Conservation (phyloP, 1,139 yeast genomes). For the Pichia terricola region DNA sequence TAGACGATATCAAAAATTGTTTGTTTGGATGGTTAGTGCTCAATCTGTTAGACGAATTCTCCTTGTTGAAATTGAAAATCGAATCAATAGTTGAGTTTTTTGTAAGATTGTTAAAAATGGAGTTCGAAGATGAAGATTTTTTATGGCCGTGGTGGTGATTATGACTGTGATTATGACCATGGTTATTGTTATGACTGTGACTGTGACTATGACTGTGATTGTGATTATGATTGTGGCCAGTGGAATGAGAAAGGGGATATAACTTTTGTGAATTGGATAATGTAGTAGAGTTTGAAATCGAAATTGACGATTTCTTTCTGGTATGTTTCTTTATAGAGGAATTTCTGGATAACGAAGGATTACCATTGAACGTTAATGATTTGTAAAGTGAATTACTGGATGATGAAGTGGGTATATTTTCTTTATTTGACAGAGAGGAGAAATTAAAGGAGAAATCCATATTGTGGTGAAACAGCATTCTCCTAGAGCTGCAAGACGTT, state of each 20-base stretch:
- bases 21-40: conserved; percentile 1
- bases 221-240: neutral
- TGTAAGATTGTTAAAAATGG: conserved; percentile 6
- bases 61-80: conserved; percentile 5
- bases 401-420: conserved; percentile 2
- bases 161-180: too few relatives aligned
- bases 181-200: too few relatives aligned
- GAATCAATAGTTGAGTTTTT: conserved; percentile 8
- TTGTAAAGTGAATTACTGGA: conserved; percentile 5
- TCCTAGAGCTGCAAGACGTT: neutral
- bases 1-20: conserved; percentile 1
- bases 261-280: neutral
- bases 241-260: neutral
- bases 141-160: neutral
- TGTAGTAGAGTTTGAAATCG: neutral
- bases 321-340: conserved; percentile 9
- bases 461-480: neutral
- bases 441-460: neutral
- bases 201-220: too few relatives aligned
- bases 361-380: conserved; percentile 6
- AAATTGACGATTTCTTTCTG: conserved; percentile 8
- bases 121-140: conserved; percentile 7
- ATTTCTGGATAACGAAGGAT: conserved; percentile 8
- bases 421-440: conserved; percentile 4
- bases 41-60: neutral